Conservation (phyloP, 768 basidiomycete genomes). For the Amanita rimosa region DNA sequence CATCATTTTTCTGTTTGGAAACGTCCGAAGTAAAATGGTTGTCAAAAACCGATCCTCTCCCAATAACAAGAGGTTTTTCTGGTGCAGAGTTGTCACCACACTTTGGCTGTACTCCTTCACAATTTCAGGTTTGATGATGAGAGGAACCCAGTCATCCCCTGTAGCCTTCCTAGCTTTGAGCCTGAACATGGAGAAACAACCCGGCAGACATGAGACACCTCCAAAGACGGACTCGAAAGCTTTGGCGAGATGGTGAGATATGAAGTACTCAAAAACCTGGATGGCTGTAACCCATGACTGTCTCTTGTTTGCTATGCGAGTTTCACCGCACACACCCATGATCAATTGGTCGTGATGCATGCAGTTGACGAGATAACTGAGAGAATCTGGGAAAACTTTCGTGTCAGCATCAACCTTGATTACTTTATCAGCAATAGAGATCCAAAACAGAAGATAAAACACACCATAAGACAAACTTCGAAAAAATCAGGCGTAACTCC, state of each 20-base stretch:
- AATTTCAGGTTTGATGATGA: constrained; percentile 95
- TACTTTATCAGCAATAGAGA: constrained; percentile 3
- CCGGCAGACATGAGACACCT: constrained; percentile 97
- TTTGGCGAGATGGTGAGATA: constrained; percentile 96
- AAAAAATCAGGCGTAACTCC: constrained; percentile 99
- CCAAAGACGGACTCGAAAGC: constrained; percentile 99
- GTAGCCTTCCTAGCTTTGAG: constrained; percentile 82
- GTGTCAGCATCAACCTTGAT: constrained; percentile 97
- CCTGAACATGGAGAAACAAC: constrained; percentile 99
- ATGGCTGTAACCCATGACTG: constrained; percentile 98
- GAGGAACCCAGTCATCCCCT: constrained; percentile 95
- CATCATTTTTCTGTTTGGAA: constrained; percentile 99
- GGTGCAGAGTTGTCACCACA: constrained; percentile 88
- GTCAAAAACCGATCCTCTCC: constrained; percentile 99
- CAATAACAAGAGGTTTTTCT: constrained; percentile 92
- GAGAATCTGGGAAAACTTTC: constrained; percentile 84
- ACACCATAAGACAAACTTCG: constrained; percentile 93
- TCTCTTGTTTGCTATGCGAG: constrained; percentile 96
- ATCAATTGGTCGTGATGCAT: constrained; percentile 99
- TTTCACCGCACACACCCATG: constrained; percentile 99
- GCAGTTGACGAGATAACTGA: constrained; percentile 88
- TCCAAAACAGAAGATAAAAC: constrained; percentile 11
- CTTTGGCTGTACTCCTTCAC: constrained; percentile 95
- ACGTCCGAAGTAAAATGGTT: constrained; percentile 90
- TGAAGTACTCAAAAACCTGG: constrained; percentile 98